Evolutionary conservation across 345 rosid genomes (phyloP).

Genomic region (Populus alba): DNA sequence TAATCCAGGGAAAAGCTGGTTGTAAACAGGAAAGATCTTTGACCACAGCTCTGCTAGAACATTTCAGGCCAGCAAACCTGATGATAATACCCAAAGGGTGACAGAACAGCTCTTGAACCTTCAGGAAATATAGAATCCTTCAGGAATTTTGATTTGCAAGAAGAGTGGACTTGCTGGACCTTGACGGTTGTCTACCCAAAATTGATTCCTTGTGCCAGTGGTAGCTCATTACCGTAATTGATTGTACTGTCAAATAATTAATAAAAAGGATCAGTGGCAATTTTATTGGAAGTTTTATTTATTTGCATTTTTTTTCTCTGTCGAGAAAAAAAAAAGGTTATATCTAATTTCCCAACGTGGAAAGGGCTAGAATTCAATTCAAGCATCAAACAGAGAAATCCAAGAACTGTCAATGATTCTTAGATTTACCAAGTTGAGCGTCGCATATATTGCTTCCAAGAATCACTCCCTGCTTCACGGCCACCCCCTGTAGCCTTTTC

Average conservation of each 20-base stretch:
- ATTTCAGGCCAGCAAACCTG: neutral
- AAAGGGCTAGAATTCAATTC: neutral
- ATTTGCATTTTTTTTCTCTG: neutral
- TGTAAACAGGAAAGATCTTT: neutral
- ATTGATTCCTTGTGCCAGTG: conserved; percentile 96
- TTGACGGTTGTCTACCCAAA: conserved; percentile 47
- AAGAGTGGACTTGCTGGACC: conserved; percentile 7
- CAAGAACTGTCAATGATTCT: neutral
- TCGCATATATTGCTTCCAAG: conserved; percentile 99
- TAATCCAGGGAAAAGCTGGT: neutral
- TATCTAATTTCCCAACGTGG: neutral
- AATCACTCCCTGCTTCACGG: conserved; percentile 97
- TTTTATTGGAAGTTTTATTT: neutral
- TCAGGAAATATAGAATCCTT: neutral
- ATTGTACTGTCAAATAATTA: conserved; percentile 56
- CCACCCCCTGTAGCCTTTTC: conserved; percentile 97
- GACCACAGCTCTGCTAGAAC: neutral
- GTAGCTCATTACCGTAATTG: conserved; percentile 90
- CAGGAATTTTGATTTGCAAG: neutral
- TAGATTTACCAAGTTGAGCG: conserved; percentile 81
- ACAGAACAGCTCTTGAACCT: conserved; percentile 9
- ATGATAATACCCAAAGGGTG: neutral
- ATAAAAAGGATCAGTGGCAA: neutral
- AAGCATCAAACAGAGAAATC: neutral
- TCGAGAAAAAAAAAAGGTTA: neutral